Base-by-base conservation (phyloP, 2,329 filamentous ascomycete species). In the Aspergillus sp. region DNA sequence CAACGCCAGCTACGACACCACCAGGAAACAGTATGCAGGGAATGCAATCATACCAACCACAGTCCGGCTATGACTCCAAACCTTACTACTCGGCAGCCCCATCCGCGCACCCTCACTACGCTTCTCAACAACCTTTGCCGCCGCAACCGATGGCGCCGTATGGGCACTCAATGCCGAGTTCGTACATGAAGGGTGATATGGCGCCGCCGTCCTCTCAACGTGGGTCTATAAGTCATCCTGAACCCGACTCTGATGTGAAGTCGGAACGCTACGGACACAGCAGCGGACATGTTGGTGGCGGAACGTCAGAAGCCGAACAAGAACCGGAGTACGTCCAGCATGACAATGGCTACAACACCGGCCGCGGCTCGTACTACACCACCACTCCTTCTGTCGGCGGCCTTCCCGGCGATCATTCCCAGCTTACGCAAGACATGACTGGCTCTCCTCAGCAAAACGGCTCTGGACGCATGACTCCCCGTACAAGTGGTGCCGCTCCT, bases 1-100 rank as follows among this genome's bases (percentile, higher is more conserved):
- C 89, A 9, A 96, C 91, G n/a, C 91, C 91, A 60, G 91, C 91
- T 24, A 93, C 91, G 5, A 96, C 93, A 0, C 93, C 93, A 12
- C 93, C 93, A 0, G 91, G 90, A 22, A 85, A 83, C 60, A 82
- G 84, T 27, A 82, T 96, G 61, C 89, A 91, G 66, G 87, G 84
- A 69, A 91, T 96, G 83, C 89, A 89, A 66, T 79, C 86, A 3
- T 96, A 96, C 73, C 88, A 87, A 51, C 62, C 83, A 78, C 65
- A 86, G 80, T 57, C 90, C 87, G 74, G 79, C 81, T 96, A 96
- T 68, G 91, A 96, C 69, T 86, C 89, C 9, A 86, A 93, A 60
- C 85, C 87, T 47, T 87, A 95, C 76, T 96, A 96, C 73, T 90
- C 86, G 57, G 83, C 85, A 0, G 82, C 88, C 15, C 83, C 89